These are phyloP conservation scores for Beverwykella pulmonaria DNA, from an alignment of 495 filamentous ascomycete genomes.

Conservation along the genomic window DNA sequence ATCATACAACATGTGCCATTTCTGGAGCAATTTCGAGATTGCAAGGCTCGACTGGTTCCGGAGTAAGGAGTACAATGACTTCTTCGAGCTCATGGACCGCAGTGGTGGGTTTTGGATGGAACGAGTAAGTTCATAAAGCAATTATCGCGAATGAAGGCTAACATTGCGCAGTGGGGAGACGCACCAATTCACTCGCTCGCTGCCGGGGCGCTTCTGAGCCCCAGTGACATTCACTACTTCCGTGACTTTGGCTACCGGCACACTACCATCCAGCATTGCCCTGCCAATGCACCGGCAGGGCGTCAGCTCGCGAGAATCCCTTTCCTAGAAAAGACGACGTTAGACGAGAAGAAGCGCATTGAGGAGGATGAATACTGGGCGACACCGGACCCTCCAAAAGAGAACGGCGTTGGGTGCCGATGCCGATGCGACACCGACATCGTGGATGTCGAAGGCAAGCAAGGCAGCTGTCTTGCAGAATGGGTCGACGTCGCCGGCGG, in stretches of 20 bases:
- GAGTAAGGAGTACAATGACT: slow-evolving; percentile 94
- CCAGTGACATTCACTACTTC: slow-evolving; percentile 95
- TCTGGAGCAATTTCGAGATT: slow-evolving; percentile 99
- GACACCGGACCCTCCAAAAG: slow-evolving; percentile 77
- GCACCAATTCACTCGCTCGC: slow-evolving; percentile 98
- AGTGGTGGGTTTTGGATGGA: slow-evolving; percentile 99
- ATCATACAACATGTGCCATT: slow-evolving; percentile 99
- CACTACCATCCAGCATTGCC: slow-evolving; percentile 98
- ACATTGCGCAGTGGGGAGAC: slow-evolving; percentile 82
- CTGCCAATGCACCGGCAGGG: slow-evolving; percentile 83
- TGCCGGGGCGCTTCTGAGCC: slow-evolving; percentile 80
- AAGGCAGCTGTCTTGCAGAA: slow-evolving; percentile 90
- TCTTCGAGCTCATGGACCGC: slow-evolving; percentile 99
- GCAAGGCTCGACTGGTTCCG: slow-evolving; percentile 92
- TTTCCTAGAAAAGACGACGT: slow-evolving; percentile 81
- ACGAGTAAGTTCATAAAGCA: slow-evolving; percentile 63
- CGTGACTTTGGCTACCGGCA: slow-evolving; percentile 98
- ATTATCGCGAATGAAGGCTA: slow-evolving; percentile 32
- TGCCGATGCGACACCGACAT: slow-evolving; percentile 99
- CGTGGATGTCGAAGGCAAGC: slow-evolving; percentile 94
- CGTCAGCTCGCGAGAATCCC: slow-evolving; percentile 81
- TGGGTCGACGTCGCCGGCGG: slow-evolving; percentile 98
- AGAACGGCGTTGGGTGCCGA: slow-evolving; percentile 96
- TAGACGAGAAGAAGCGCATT: slow-evolving; percentile 80
- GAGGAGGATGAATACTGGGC: slow-evolving; percentile 99